Evolutionary conservation across 1,284 basidiomycete genomes (phyloP).

Genomic region (Microstroma glucosiphilum): DNA sequence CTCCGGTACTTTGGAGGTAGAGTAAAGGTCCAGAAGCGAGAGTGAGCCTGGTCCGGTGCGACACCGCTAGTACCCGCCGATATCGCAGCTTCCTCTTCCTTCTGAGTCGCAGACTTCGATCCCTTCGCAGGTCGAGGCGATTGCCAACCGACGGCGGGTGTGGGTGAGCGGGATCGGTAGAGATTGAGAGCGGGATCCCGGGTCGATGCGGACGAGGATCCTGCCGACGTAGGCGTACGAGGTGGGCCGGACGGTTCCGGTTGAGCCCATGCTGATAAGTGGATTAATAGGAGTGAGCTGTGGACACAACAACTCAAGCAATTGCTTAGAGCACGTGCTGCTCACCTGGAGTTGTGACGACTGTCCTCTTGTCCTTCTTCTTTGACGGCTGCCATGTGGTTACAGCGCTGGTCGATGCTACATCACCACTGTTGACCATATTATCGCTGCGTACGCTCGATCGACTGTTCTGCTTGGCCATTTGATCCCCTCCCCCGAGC

Average conservation of each 20-base stretch:
- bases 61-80: not conserved
- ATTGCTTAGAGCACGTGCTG: too few relatives aligned
- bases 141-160: slow-evolving; percentile 7
- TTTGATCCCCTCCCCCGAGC: not conserved
- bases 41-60: slow-evolving; percentile 23
- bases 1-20: slow-evolving; percentile 35
- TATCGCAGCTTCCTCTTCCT: slow-evolving; percentile 19
- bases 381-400: not conserved
- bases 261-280: not conserved
- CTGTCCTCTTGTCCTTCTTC: not conserved
- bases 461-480: not conserved
- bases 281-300: not conserved
- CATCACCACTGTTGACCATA: not conserved
- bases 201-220: too few relatives aligned
- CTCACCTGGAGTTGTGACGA: too few relatives aligned
- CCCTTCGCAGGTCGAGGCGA: slow-evolving; percentile 16
- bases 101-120: slow-evolving; percentile 19
- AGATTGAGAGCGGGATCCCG: too few relatives aligned
- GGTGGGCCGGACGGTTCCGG: not conserved
- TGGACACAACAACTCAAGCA: not conserved
- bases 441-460: not conserved
- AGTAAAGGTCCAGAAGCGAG: slow-evolving; percentile 35
- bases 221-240: not conserved
- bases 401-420: not conserved
- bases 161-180: too few relatives aligned